Conservation (phyloP, 192 early-diverging fungal genomes). For the Backusella australiensis region DNA sequence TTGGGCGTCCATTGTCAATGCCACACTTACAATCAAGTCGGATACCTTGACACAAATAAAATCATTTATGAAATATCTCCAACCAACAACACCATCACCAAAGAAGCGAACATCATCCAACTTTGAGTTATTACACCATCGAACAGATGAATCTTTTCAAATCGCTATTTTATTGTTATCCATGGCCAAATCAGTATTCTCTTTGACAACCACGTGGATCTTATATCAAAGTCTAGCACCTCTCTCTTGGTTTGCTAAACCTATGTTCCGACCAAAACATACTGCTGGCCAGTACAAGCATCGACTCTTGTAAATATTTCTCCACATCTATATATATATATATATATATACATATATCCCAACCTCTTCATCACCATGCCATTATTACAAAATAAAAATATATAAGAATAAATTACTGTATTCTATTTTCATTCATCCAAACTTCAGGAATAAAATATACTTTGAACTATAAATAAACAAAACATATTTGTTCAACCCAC, state of each 20-base stretch:
- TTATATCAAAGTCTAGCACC: conserved; percentile 14
- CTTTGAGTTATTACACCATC: not conserved
- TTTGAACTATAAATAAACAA: not conserved
- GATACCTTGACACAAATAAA: not conserved
- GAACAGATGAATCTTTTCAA: not conserved
- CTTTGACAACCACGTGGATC: conserved; percentile 14
- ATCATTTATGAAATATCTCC: not conserved
- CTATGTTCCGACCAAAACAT: not conserved
- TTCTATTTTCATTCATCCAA: not conserved
- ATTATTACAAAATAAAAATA: not conserved
- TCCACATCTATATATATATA: no score
- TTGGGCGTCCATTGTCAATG: not conserved
- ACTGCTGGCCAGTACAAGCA: not conserved
- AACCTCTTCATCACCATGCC: not conserved
- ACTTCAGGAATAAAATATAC: not conserved
- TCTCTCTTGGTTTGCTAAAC: not conserved
- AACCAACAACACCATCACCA: not conserved
- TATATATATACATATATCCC: no score
- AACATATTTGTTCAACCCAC: not conserved
- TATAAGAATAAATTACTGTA: not conserved
- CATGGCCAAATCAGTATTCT: not conserved
- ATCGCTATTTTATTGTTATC: not conserved
- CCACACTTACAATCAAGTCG: conserved; percentile 1
- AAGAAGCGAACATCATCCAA: not conserved
- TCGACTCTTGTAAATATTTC: not conserved